Base-by-base conservation (phyloP, 176 grass and related monocot genomes). In the Cenchrus purpureus region DNA sequence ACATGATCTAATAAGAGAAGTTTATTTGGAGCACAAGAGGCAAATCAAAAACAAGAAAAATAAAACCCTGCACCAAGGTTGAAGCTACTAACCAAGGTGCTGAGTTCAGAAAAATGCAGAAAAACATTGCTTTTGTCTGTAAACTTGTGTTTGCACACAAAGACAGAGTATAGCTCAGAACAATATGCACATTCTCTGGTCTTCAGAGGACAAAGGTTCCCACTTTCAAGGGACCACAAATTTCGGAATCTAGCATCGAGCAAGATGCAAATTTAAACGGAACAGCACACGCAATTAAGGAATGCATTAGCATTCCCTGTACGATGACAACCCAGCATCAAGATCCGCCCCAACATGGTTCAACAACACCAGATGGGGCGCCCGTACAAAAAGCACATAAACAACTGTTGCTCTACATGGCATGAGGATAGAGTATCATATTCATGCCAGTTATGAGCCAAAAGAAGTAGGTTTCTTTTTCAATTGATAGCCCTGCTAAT, bases 141-240 rank as follows among this genome's bases (percentile, higher is more conserved):
- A 65, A 22, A 44, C 16, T 19, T 58, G 17, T 77, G 76, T 22
- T 25, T 10, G 56, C 56, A 62, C 57, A 78, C 55, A 2, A 77
- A 16, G 56, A 77, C 55, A 77, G 10, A 2, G 76, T 60, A 46
- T 61, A 46, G 42, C 45, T 29, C 12, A 46, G 1, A 44, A 55
- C 17, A 57, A 4, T 71, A 25, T 29, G 19, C 71, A n/a, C 19
- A 65, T 44, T 67, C 9, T 20, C 12, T 53, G 59, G 13, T 44
- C 50, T 56, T 76, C 14, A 45, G 67, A n/a, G 1, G 61, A 68
- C 61, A 77, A 45, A 56, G 7, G 20, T n/a, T 58, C 50, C 73
- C n/a, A 4, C 34, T 58, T 67, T 84, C 37, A 77, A 56, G 73
- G 63, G 61, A 71, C 15, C 62, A 68, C 62, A 54, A 68, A 55